These are phyloP conservation scores for Fusarium poae DNA, from an alignment of 2,329 filamentous ascomycete species.

Conservation along the genomic window DNA sequence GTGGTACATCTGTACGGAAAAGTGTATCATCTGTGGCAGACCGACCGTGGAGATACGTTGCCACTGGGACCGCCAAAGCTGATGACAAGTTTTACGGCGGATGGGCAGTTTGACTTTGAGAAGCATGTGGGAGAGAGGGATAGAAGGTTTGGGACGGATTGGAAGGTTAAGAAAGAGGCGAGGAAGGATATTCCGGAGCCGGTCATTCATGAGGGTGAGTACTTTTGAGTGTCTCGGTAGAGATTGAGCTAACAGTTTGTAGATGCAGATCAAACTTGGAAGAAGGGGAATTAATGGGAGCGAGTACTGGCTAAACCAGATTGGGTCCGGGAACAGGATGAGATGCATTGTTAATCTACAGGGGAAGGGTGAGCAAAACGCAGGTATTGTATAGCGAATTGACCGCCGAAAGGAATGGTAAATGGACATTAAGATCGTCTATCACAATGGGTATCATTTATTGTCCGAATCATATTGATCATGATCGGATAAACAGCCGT, in stretches of 20 bases:
- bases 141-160: slow-evolving; percentile 60
- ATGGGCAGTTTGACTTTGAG: slow-evolving; percentile 64
- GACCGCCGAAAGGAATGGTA: neutral
- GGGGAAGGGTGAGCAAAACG: no score
- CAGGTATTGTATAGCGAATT: accelerated
- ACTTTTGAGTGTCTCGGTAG: neutral
- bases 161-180: slow-evolving; percentile 58
- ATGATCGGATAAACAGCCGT: neutral
- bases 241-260: slow-evolving; percentile 10
- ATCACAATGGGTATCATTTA: slow-evolving; percentile 34
- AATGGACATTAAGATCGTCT: slow-evolving; percentile 4
- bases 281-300: slow-evolving; percentile 15
- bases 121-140: slow-evolving; percentile 61
- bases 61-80: slow-evolving; percentile 66
- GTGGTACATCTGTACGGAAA: slow-evolving; percentile 84
- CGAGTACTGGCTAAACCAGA: accelerated
- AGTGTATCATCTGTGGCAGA: slow-evolving; percentile 88
- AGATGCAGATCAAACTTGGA: slow-evolving; percentile 48
- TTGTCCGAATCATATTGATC: neutral
- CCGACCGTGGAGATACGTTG: slow-evolving; percentile 75
- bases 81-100: slow-evolving; percentile 66
- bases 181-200: slow-evolving; percentile 59
- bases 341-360: accelerated
- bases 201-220: slow-evolving; percentile 58
- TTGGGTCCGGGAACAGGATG: neutral